A percentile compares a stretch with the other conserved stretches of the same genome.
These are phyloP conservation scores for Chrysophaeum taylorii DNA, from an alignment of 352 stramenopile species.

Conservation along the genomic window DNA sequence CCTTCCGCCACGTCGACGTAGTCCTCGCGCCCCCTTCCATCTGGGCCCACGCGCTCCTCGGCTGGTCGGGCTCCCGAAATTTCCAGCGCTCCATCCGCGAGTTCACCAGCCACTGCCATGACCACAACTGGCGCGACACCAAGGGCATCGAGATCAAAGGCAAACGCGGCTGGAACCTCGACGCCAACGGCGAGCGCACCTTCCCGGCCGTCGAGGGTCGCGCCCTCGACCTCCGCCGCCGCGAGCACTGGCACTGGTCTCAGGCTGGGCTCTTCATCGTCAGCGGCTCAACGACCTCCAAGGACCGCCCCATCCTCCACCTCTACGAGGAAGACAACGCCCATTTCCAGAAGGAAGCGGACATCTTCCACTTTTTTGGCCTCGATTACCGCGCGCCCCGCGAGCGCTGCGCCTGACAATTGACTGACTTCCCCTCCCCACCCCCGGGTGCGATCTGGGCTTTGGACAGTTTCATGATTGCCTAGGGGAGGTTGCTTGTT, in stretches of 20 bases:
- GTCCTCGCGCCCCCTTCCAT: neutral
- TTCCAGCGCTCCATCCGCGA: slow-evolving; percentile 4
- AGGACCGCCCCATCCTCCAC: neutral
- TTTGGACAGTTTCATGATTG: too few relatives aligned
- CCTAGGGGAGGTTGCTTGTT: too few relatives aligned
- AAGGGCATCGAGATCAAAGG: neutral
- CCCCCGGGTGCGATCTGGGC: too few relatives aligned
- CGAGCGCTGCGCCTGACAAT: slow-evolving; percentile 4
- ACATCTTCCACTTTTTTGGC: slow-evolving; percentile 13
- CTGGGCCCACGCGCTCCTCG: neutral
- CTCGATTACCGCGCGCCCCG: neutral
- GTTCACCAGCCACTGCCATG: neutral
- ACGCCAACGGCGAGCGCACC: neutral
- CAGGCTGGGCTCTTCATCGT: neutral
- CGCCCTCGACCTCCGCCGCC: neutral
- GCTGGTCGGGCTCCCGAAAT: neutral
- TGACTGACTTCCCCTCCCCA: too few relatives aligned
- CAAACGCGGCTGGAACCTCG: neutral
- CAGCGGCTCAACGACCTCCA: neutral
- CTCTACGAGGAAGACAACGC: slow-evolving; percentile 8
- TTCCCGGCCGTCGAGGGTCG: neutral
- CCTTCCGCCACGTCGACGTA: slow-evolving; percentile 1
- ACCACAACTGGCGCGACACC: neutral
- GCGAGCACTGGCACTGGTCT: slow-evolving; percentile 10
- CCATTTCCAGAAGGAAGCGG: neutral